Base-by-base conservation (phyloP, 768 basidiomycete species). In the Tylopilus subfusipes region DNA sequence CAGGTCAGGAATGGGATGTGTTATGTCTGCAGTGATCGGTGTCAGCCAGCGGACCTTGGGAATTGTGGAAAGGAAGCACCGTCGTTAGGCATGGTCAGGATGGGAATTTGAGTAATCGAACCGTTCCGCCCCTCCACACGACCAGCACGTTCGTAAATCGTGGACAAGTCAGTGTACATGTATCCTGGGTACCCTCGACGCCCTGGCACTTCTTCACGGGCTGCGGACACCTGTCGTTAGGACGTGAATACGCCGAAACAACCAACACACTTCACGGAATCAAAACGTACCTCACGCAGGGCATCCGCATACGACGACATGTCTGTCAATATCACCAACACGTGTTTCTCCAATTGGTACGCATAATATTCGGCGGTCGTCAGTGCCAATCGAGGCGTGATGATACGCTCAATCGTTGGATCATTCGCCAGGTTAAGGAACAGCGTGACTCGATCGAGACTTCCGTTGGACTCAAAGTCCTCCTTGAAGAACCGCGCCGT, bases 291-390 rank as follows among this genome's bases (percentile, higher is more conserved):
- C 77, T 93, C 95, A 72, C 95, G 93, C 71, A 98, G 76, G 6
- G 94, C 94, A 73, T 98, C 94, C 40, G 94, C 94, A 72, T 98
- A 97, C 42, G 93, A 96, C 31, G 90, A 93, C 97, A 99, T 99
- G 72, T 99, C 97, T 42, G 97, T 99, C 70, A 98, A 77, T 72
- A 99, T 98, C 57, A 99, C 97, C 70, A 99, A 80, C 45, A 99
- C 97, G 76, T 99, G 97, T 77, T 98, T 99, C 80, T 98, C 97
- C 54, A 99, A 80, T 71, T 98, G 96, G 78, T 99, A 99, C 29
- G 97, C 97, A 69, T 97, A 98, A 78, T 98, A 99, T 66, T 99
- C 97, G 52, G 97, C 97, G 9, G 97, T 98, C 24, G 97, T 98
- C 63, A 99, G 78, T 31, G 97, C 97, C 56, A 99, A 81, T 69